phyloP scores from a whole-genome alignment of 2,329 filamentous ascomycete genomes.

The Diaporthe sp. region DNA sequence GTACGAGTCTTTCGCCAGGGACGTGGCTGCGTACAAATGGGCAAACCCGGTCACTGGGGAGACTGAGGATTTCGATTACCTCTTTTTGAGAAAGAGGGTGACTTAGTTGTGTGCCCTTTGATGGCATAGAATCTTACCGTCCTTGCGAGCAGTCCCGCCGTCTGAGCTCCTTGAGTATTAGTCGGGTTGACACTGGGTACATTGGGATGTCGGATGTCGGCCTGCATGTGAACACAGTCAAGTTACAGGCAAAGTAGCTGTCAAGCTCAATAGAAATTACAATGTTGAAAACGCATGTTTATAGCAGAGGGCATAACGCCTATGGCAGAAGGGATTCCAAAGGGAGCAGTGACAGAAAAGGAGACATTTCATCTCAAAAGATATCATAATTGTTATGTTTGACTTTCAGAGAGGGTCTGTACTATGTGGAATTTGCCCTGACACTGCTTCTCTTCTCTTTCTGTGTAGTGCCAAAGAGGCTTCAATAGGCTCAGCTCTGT shows the following conservation, averaged over 20 bases:
- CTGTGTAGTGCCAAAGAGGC: neutral
- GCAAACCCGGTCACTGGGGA: slow-evolving; percentile 37
- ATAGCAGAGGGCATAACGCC: neutral
- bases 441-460: neutral
- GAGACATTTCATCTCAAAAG: neutral
- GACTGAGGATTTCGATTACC: slow-evolving; percentile 35
- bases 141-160: too few relatives aligned
- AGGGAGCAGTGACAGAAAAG: neutral
- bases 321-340: too few relatives aligned
- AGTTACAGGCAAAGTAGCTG: neutral
- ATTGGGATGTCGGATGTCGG: neutral
- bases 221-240: neutral
- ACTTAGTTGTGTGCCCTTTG: neutral
- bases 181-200: neutral
- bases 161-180: neutral
- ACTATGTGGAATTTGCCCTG: neutral
- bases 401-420: neutral
- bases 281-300: neutral
- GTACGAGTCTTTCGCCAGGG: slow-evolving; percentile 31
- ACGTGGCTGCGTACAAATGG: slow-evolving; percentile 36
- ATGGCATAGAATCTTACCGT: neutral
- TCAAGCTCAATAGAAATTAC: neutral
- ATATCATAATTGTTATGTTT: neutral
- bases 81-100: slow-evolving; percentile 37
- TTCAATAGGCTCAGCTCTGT: too few relatives aligned